Conservation (phyloP, 306 rosid genomes). For the Purshia tridentata region DNA sequence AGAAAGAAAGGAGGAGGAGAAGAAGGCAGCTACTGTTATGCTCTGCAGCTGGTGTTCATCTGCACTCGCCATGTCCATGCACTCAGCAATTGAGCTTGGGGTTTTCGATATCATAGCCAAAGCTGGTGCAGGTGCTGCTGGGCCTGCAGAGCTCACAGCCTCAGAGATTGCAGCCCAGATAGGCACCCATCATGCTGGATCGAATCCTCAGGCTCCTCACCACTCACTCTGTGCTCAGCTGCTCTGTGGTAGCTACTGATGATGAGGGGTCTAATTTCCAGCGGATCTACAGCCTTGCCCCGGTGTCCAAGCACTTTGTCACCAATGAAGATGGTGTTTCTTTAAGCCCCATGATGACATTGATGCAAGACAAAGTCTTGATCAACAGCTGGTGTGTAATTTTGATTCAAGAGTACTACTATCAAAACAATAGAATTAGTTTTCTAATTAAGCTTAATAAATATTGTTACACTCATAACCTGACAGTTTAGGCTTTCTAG, state of each 20-base stretch:
- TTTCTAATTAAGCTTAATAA: too few species aligned
- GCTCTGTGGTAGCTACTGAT: conserved; percentile 19
- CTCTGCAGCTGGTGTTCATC: conserved; percentile 31
- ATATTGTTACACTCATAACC: too few species aligned
- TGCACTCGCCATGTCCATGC: conserved; percentile 36
- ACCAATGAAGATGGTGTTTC: conserved; percentile 44
- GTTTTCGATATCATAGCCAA: conserved; percentile 48
- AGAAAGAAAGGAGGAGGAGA: conserved; percentile 18
- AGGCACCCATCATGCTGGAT: conserved; percentile 49
- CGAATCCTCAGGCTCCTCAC: conserved; percentile 50
- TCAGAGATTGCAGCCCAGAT: conserved; percentile 34
- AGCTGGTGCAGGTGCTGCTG: conserved; percentile 31
- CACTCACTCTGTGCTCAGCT: conserved; percentile 40
- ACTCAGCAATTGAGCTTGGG: conserved; percentile 49
- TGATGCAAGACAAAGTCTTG: conserved; percentile 36
- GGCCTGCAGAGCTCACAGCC: conserved; percentile 35
- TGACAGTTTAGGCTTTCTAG: too few species aligned
- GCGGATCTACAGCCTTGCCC: conserved; percentile 34
- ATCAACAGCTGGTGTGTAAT: conserved; percentile 46
- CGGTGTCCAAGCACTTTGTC: conserved; percentile 35
- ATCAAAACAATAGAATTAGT: too few species aligned
- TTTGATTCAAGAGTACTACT: too few species aligned
- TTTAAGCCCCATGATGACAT: conserved; percentile 26
- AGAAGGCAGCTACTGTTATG: conserved; percentile 38
- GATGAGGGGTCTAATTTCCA: neutral